Base-by-base conservation (phyloP, 495 filamentous ascomycete species). In the Podospora conica region DNA sequence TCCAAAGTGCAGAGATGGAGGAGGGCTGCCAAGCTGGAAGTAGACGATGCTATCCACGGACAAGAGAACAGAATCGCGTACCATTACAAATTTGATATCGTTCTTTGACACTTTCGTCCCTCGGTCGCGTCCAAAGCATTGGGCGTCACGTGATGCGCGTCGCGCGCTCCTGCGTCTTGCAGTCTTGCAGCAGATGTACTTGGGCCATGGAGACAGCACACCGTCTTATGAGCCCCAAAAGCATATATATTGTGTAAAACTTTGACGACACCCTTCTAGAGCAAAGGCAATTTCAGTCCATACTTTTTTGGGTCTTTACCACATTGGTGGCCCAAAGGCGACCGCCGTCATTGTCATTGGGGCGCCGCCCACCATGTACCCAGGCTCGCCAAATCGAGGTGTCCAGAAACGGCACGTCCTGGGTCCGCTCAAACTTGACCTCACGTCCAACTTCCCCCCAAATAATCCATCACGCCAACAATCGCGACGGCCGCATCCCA, bases 371-470 rank as follows among this genome's bases (percentile, higher is more conserved):
- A 21, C 20, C 25, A 65, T n/a, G 61, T 65, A 68, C 62, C 58
- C 24, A 21, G 25, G 20, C 27, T 5, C 8, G 54, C 33, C 53
- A 53, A 66, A 53, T 60, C 40, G 53, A 54, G 61, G 25, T 74
- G 72, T 69, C 73, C 74, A 73, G 65, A 71, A 74, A 67, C 68
- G 72, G 72, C 70, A 73, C 70, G 40, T 48, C 40, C 40, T n/a
- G 68, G 70, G 70, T 68, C 65, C 74, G 68, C 74, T 78, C 71
- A 76, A 82, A 78, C 77, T 75, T 76, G 76, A 83, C 77, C 71
- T 78, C 77, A 76, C 75, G 73, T 70, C 69, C 63, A 69, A 73
- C 69, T 70, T 69, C 66, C 78, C 74, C 76, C 71, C 63, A 78
- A 80, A 78, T 76, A 73, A 65, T 60, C 73, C 71, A 71, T 61